Percentiles rank a stretch among this genome's conserved stretches.
phyloP scores from a whole-genome alignment of 768 basidiomycete genomes.

The Kwoniella newhampshirensis region DNA sequence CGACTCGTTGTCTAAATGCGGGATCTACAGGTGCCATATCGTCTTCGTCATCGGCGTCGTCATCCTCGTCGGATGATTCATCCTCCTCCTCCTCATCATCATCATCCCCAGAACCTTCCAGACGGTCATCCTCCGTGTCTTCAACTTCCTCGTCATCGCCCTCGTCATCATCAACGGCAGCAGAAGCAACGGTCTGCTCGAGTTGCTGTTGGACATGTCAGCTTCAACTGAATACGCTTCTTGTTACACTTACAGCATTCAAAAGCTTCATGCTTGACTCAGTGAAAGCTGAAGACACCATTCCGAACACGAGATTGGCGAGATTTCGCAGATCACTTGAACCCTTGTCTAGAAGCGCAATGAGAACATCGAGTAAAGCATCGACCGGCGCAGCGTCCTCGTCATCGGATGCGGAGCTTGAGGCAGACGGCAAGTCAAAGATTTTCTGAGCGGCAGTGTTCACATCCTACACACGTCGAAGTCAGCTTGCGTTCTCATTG shows the following conservation, averaged over 20 bases:
- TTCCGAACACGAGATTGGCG: conserved; percentile 75
- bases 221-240: neutral
- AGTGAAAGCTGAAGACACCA: conserved; percentile 67
- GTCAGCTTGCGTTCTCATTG: too few relatives aligned
- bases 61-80: conserved; percentile 24
- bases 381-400: conserved; percentile 67
- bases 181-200: conserved; percentile 61
- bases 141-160: conserved; percentile 50
- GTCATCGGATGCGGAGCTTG: conserved; percentile 37
- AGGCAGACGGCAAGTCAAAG: conserved; percentile 44
- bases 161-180: conserved; percentile 52
- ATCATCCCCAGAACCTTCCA: conserved; percentile 39
- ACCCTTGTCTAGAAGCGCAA: conserved; percentile 82
- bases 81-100: conserved; percentile 40
- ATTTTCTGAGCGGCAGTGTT: conserved; percentile 42
- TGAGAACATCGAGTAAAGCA: conserved; percentile 80
- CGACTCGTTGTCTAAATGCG: conserved; percentile 65
- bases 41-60: conserved; percentile 55
- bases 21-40: conserved; percentile 55
- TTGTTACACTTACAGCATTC: conserved; percentile 63
- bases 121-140: conserved; percentile 46
- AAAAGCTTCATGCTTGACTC: conserved; percentile 76
- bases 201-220: conserved; percentile 67
- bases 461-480: conserved; percentile 46
- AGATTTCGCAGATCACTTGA: conserved; percentile 76